phyloP scores from a whole-genome alignment of 2,329 filamentous ascomycete species.

The Fusarium sp. region DNA sequence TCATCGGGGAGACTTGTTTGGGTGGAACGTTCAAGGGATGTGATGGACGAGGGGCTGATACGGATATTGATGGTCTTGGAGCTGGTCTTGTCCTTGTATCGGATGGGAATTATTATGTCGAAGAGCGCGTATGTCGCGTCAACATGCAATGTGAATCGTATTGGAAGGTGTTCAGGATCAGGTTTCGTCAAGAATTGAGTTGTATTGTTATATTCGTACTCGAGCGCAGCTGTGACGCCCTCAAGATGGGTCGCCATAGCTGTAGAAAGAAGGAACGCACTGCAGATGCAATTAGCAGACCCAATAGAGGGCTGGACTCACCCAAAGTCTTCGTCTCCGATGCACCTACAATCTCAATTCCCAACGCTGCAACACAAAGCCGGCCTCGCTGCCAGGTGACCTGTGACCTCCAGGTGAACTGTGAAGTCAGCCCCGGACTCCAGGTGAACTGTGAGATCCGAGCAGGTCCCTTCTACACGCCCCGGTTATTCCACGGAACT shows the following conservation, averaged over 20 bases:
- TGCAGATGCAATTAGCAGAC: not conserved
- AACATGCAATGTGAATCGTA: not conserved
- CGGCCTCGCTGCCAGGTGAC: slow-evolving; percentile 5
- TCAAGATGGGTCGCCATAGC: not conserved
- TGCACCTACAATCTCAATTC: not conserved
- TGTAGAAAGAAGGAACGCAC: not conserved
- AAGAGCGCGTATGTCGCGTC: not conserved
- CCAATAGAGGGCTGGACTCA: not conserved
- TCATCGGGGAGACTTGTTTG: not conserved
- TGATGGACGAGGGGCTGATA: not conserved
- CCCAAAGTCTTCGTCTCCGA: fast-evolving
- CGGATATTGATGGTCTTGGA: not conserved
- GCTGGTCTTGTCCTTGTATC: not conserved
- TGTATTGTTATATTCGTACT: not conserved
- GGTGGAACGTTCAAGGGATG: not conserved
- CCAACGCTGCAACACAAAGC: not conserved
- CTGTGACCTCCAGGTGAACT: slow-evolving; percentile 9
- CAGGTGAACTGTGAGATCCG: slow-evolving; percentile 6
- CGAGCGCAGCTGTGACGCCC: not conserved
- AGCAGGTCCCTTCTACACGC: slow-evolving; percentile 7
- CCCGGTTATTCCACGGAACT: slow-evolving; percentile 3
- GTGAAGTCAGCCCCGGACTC: not conserved
- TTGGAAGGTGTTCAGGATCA: not conserved
- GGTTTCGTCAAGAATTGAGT: not conserved
- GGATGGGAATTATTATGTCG: not conserved